Base-by-base conservation (phyloP, 768 basidiomycete species). In the Rhodotorula taiwanensis region DNA sequence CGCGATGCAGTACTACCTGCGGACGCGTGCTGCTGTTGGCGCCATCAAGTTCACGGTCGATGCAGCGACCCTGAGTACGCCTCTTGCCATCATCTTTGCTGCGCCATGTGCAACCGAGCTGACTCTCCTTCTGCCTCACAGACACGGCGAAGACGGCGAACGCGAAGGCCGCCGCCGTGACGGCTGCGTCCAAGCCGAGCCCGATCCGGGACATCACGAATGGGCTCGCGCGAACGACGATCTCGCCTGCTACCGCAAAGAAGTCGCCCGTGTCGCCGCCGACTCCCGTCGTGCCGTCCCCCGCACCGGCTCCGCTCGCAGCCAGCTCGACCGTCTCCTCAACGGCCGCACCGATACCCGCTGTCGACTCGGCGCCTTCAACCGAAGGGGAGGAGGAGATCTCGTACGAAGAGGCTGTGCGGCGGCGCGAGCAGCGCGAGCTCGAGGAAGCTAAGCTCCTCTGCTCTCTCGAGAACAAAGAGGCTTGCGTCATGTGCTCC, bases 11-110 rank as follows among this genome's bases (percentile, higher is more conserved):
- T 79, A 80, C 79, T 98, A 99, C 77, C 82, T 99, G 53, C 84
- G 95, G 58, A 97, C 95, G 25, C 83, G 89, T 55, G 89, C 95
- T 8, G 92, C 93, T 14, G 89, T 90, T 18, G 86, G 90, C 73
- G 95, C 95, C 54, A 93, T 94, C 75, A 91, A 99, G 79, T 97
- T 99, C 80, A 99, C 95, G 15, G 84, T 98, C 62, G 78, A 79
- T 63, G 74, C 78, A 62, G 76, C 74, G 10, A 64, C 64, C 9
- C 44, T 67, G 36, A 54, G 64, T 66, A 21, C 33, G 60, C 61
- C 31, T 5, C 25, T 1, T 2, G 21, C 15, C 13, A 33, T n/a
- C 20, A 11, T 13, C 28, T 27, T 13, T 45, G 13, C 31, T 6
- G 13, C n/a, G n/a, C n/a, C n/a, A n/a, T n/a, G n/a, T n/a, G n/a